Evolutionary conservation across 495 filamentous ascomycete genomes (phyloP).

Genomic region (Aspergillus sclerotioniger): DNA sequence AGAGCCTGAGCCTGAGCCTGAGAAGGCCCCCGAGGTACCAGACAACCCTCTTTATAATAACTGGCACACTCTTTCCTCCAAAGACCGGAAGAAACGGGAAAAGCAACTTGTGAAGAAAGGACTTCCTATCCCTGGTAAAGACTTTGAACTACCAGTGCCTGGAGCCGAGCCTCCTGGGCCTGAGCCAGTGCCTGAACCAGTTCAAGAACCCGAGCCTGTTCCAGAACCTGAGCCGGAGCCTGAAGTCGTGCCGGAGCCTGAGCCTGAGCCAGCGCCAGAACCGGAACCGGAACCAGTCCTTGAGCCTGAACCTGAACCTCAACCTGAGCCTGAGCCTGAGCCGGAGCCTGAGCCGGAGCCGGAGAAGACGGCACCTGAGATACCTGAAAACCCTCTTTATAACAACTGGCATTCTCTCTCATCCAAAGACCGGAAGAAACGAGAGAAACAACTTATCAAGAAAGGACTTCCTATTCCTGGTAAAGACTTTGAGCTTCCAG

Average conservation of each 20-base stretch:
- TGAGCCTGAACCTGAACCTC: constrained; percentile 28
- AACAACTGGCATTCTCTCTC: constrained; percentile 32
- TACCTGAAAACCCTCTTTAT: constrained; percentile 39
- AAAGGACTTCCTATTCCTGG: constrained; percentile 40
- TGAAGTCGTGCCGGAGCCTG: neutral
- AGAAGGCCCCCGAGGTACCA: constrained; percentile 23
- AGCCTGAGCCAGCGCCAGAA: constrained; percentile 24
- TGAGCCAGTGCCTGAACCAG: constrained; percentile 10
- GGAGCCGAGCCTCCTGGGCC: constrained; percentile 17
- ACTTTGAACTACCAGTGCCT: constrained; percentile 26
- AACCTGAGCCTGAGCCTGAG: constrained; percentile 18
- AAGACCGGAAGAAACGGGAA: constrained; percentile 41
- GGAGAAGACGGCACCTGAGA: constrained; percentile 21
- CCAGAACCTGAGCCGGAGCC: constrained; percentile 16
- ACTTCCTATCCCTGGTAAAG: constrained; percentile 38
- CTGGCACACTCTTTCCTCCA: constrained; percentile 34
- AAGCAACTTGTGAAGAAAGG: constrained; percentile 34
- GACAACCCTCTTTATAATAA: constrained; percentile 40
- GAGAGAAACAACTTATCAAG: constrained; percentile 34
- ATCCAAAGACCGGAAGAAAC: constrained; percentile 40
- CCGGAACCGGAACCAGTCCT: constrained; percentile 29
- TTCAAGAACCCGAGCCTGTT: constrained; percentile 17
- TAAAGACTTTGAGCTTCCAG: constrained; percentile 31
- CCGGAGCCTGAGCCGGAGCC: constrained; percentile 28
- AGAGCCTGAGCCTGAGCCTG: constrained; percentile 26